Conservation (phyloP, 371 early-diverging fungal genomes). For the Mucor circinelloides region DNA sequence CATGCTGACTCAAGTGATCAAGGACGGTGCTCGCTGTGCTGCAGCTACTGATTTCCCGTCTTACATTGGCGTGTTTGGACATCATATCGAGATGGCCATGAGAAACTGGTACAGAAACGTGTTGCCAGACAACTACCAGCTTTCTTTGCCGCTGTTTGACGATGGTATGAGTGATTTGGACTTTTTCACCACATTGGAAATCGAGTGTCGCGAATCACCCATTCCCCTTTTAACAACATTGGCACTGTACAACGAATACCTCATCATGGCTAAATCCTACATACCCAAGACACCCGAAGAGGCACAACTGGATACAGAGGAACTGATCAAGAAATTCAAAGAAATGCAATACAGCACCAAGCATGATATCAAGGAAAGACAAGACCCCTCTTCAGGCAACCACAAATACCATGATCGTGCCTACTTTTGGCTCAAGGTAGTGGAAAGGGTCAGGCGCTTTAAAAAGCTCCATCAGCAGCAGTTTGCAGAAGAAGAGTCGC, state of each 20-base stretch:
- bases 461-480: not conserved
- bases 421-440: conserved; percentile 4
- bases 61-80: conserved; percentile 32
- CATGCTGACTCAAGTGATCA: conserved; percentile 13
- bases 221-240: conserved; percentile 24
- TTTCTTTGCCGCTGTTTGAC: conserved; percentile 39
- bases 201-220: conserved; percentile 14
- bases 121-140: conserved; percentile 23
- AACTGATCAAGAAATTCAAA: not conserved
- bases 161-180: conserved; percentile 17
- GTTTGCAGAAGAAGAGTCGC: conserved; percentile 1
- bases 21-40: not conserved
- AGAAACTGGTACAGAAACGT: conserved; percentile 36
- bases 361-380: not conserved
- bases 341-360: not conserved
- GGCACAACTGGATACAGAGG: not conserved
- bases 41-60: conserved; percentile 10
- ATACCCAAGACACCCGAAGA: conserved; percentile 9
- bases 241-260: conserved; percentile 29
- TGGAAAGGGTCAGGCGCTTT: conserved; percentile 5
- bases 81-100: conserved; percentile 41
- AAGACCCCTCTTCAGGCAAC: not conserved
- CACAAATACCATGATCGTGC: not conserved
- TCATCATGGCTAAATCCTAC: conserved; percentile 22
- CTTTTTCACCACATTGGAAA: conserved; percentile 18